phyloP scores from a whole-genome alignment of 148 eudicot species.

The Rhododendron williamsianum region DNA sequence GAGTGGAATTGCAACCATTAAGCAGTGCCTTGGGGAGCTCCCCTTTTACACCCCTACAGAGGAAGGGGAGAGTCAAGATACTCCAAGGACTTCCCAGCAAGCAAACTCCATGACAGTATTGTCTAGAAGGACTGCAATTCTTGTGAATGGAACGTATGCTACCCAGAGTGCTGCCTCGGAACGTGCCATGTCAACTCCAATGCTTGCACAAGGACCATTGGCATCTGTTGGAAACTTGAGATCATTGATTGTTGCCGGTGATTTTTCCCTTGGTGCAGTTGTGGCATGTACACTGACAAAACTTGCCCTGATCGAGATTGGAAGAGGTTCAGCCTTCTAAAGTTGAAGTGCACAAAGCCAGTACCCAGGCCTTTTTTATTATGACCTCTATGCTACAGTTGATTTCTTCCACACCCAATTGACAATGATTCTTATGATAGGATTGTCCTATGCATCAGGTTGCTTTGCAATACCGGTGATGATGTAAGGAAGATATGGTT shows the following conservation, averaged over 20 bases:
- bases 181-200: constrained; percentile 68
- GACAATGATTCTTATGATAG: constrained; percentile 87
- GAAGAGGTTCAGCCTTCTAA: constrained; percentile 90
- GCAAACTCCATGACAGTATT: constrained; percentile 62
- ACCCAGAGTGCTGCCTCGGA: constrained; percentile 95
- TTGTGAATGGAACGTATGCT: constrained; percentile 95
- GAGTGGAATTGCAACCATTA: constrained; percentile 72
- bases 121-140: constrained; percentile 83
- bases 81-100: constrained; percentile 56
- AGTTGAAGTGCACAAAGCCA: constrained; percentile 72
- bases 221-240: constrained; percentile 66
- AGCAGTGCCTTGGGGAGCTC: constrained; percentile 89
- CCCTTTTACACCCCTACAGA: constrained; percentile 74
- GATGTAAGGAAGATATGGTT: constrained; percentile 77
- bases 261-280: constrained; percentile 92
- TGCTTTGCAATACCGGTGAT: constrained; percentile 67
- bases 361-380: constrained; percentile 47
- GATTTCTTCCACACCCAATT: constrained; percentile 79
- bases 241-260: constrained; percentile 76
- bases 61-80: constrained; percentile 65
- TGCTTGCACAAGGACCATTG: constrained; percentile 69
- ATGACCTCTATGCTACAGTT: constrained; percentile 83
- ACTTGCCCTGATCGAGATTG: constrained; percentile 57
- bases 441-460: constrained; percentile 71
- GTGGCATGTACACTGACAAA: constrained; percentile 72